Conservation (phyloP, 441 rosid genomes). For the Mallotus repandus region DNA sequence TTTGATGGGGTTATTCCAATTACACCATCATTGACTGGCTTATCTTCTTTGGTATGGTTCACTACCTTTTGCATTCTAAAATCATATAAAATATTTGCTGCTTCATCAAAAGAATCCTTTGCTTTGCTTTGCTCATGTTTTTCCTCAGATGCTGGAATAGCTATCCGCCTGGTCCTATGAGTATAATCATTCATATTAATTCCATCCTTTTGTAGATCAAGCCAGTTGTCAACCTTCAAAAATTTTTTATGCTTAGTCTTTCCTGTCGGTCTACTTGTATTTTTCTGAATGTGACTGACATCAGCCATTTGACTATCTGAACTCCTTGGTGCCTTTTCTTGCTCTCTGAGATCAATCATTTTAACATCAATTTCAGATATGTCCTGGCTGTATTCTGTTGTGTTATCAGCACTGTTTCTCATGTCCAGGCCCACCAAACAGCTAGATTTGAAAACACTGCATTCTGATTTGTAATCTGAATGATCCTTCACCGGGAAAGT, state of each 20-base stretch:
- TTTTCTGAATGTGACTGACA: conserved; percentile 23
- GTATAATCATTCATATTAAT: conserved; percentile 20
- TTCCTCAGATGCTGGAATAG: conserved; percentile 1
- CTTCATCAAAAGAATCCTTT: neutral
- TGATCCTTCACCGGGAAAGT: conserved; percentile 45
- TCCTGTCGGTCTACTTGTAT: conserved; percentile 20
- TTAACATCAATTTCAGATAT: conserved; percentile 50
- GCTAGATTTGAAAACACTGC: conserved; percentile 54
- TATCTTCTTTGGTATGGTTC: neutral
- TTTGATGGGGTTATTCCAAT: neutral
- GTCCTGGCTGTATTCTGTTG: conserved; percentile 60
- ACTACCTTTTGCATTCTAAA: neutral
- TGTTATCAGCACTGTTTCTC: conserved; percentile 42
- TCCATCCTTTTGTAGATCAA: conserved; percentile 37
- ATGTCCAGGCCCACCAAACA: conserved; percentile 40
- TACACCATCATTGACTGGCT: neutral
- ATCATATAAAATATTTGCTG: neutral
- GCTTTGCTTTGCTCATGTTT: conserved; percentile 7
- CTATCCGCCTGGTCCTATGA: conserved; percentile 25
- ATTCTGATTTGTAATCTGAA: conserved; percentile 45
- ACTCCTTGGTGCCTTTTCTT: conserved; percentile 25
- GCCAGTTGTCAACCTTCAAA: conserved; percentile 49
- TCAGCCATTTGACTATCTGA: conserved; percentile 13
- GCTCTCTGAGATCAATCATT: conserved; percentile 33
- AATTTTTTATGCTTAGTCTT: conserved; percentile 25